phyloP scores from a whole-genome alignment of 1,139 yeast species.

The Taphrina betulina region DNA sequence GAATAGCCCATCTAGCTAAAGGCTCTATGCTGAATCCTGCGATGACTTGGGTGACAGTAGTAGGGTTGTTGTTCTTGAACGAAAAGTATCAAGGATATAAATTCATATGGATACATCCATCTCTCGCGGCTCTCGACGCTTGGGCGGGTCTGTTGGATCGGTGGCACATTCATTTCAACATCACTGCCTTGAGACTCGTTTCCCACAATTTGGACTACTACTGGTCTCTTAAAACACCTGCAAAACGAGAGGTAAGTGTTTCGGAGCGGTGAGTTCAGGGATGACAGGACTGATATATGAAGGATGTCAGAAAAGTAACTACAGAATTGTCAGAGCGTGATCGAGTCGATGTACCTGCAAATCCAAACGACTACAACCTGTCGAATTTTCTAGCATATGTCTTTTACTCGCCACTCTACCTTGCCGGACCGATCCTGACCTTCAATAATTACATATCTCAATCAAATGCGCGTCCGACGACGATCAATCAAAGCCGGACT shows the following conservation, averaged over 20 bases:
- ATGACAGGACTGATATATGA: no score
- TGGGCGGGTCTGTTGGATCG: slow-evolving; percentile 68
- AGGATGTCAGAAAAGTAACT: slow-evolving; percentile 36
- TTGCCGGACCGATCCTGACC: slow-evolving; percentile 92
- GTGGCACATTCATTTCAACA: slow-evolving; percentile 96
- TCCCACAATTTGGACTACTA: slow-evolving; percentile 76
- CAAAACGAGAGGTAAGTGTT: neutral
- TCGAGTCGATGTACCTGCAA: slow-evolving; percentile 66
- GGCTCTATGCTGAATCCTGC: slow-evolving; percentile 36
- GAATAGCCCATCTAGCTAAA: slow-evolving; percentile 51
- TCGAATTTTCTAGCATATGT: slow-evolving; percentile 71
- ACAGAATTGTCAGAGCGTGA: slow-evolving; percentile 57
- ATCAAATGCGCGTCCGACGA: slow-evolving; percentile 49
- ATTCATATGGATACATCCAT: slow-evolving; percentile 48
- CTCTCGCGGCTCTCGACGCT: slow-evolving; percentile 45
- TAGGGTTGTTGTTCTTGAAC: slow-evolving; percentile 72
- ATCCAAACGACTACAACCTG: slow-evolving; percentile 57
- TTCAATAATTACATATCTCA: slow-evolving; percentile 90
- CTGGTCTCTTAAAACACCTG: slow-evolving; percentile 23
- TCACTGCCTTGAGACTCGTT: slow-evolving; percentile 77
- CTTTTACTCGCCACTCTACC: slow-evolving; percentile 81
- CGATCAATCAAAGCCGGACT: slow-evolving; percentile 57
- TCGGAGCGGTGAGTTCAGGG: no score
- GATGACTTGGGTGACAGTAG: slow-evolving; percentile 73
- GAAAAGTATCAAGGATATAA: slow-evolving; percentile 61